Percentiles rank a stretch among this genome's conserved stretches.
Conservation (phyloP, 257 asterid genomes). For the Solanum rostratum region DNA sequence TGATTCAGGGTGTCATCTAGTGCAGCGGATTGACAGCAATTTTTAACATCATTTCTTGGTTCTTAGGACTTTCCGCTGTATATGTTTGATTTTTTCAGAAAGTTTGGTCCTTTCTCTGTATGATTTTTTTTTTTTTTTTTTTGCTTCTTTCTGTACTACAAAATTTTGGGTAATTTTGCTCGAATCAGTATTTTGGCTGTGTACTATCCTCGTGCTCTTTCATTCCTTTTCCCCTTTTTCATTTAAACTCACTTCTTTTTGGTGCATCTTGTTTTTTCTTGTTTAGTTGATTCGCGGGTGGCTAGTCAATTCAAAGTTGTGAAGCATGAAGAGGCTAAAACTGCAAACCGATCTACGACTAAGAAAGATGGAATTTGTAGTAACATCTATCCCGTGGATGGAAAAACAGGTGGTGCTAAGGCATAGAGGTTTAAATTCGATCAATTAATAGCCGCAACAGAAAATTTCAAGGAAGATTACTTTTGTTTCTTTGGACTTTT, state of each 20-base stretch:
- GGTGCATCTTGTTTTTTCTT: slow-evolving; percentile 4
- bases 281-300: slow-evolving; percentile 20
- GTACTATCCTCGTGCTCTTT: neutral
- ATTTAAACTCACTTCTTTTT: neutral
- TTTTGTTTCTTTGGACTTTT: neutral
- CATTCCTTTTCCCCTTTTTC: neutral
- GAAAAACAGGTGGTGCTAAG: no score
- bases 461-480: neutral
- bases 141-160: neutral
- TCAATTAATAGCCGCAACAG: no score
- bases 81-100: neutral
- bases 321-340: slow-evolving; percentile 25
- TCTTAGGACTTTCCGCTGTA: neutral
- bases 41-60: neutral
- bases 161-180: neutral
- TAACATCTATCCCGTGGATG: no score
- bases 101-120: neutral
- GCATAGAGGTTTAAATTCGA: no score
- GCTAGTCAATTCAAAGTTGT: slow-evolving; percentile 16
- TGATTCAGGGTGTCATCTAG: neutral
- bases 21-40: slow-evolving; percentile 2
- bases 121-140: neutral
- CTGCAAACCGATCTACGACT: slow-evolving; percentile 15
- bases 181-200: neutral
- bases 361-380: neutral